phyloP scores from a whole-genome alignment of 2,329 filamentous ascomycete genomes.

The Calycina marina region DNA sequence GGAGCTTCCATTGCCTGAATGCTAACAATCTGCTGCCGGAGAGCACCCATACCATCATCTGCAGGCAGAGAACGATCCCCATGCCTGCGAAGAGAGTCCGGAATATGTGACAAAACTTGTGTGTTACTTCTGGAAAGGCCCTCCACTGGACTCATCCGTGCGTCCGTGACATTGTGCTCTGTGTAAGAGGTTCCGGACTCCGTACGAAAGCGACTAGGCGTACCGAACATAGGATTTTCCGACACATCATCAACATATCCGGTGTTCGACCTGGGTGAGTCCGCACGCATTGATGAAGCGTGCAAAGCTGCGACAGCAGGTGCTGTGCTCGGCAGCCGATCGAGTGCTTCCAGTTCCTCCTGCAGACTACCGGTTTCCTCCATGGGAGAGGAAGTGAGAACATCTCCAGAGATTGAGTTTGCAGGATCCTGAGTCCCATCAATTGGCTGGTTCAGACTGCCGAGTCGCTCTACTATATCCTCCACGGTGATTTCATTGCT shows the following conservation, averaged over 20 bases:
- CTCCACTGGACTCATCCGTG: constrained; percentile 14
- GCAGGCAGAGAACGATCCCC: constrained; percentile 34
- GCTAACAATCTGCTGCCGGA: constrained; percentile 52
- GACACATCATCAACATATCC: constrained; percentile 14
- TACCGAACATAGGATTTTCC: constrained; percentile 15
- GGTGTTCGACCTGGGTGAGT: constrained; percentile 10
- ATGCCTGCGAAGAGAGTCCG: constrained; percentile 7
- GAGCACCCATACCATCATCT: constrained; percentile 61
- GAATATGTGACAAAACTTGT: constrained; percentile 6
- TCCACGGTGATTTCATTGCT: constrained; percentile 15
- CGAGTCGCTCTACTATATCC: constrained; percentile 13
- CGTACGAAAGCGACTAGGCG: constrained; percentile 14
- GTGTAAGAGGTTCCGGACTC: constrained; percentile 6
- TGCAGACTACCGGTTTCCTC: constrained; percentile 15
- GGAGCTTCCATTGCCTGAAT: constrained; percentile 49
- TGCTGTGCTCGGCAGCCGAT: constrained; percentile 5
- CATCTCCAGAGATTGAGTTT: neutral
- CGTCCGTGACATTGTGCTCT: constrained; percentile 4
- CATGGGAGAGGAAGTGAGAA: constrained; percentile 12
- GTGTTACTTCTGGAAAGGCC: constrained; percentile 14
- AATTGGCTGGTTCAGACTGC: constrained; percentile 4
- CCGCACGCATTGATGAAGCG: constrained; percentile 7
- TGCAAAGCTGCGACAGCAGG: constrained; percentile 1
- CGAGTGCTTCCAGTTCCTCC: constrained; percentile 10
- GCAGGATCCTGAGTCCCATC: no score